These are phyloP conservation scores for Aspergillus sclerotiicarbonarius DNA, from an alignment of 495 filamentous ascomycete species.

Conservation along the genomic window DNA sequence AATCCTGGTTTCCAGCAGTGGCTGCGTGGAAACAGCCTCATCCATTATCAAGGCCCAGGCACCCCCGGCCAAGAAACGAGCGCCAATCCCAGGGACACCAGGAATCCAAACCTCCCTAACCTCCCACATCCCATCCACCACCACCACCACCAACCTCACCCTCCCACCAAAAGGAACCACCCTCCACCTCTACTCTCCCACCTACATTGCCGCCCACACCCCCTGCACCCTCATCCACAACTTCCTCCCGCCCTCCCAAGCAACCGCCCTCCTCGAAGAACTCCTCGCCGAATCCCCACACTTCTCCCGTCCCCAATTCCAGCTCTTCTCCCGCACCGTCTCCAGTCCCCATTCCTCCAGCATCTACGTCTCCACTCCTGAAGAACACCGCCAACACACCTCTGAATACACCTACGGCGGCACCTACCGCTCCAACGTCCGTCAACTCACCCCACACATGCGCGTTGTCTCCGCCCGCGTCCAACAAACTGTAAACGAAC, in stretches of 20 bases:
- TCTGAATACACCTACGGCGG: constrained; percentile 85
- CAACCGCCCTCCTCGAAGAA: constrained; percentile 70
- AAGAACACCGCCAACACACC: constrained; percentile 61
- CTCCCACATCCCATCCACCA: constrained; percentile 42
- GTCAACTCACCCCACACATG: constrained; percentile 69
- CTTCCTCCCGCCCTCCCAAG: constrained; percentile 70
- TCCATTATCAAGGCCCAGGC: constrained; percentile 45
- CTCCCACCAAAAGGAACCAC: constrained; percentile 76
- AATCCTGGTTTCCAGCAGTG: constrained; percentile 70
- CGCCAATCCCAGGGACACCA: constrained; percentile 14
- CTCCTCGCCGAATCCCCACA: constrained; percentile 73
- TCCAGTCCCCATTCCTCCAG: constrained; percentile 74
- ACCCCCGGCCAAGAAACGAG: constrained; percentile 31
- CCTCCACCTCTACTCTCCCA: constrained; percentile 74
- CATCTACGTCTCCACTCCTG: constrained; percentile 72
- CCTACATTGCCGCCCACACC: constrained; percentile 74
- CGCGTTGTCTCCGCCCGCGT: constrained; percentile 63
- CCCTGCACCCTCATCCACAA: constrained; percentile 91
- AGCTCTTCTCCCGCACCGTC: constrained; percentile 82
- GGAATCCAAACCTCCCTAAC: constrained; percentile 40
- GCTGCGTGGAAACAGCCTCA: constrained; percentile 66
- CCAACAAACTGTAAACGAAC: constrained; percentile 68
- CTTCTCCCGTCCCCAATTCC: constrained; percentile 71
- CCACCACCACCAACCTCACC: constrained; percentile 30
- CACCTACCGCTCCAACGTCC: constrained; percentile 66